Evolutionary conservation across 2,329 filamentous ascomycete species (phyloP), one percentile per base, ranked within the genome.

Genomic region (Apiospora malaysiana): DNA sequence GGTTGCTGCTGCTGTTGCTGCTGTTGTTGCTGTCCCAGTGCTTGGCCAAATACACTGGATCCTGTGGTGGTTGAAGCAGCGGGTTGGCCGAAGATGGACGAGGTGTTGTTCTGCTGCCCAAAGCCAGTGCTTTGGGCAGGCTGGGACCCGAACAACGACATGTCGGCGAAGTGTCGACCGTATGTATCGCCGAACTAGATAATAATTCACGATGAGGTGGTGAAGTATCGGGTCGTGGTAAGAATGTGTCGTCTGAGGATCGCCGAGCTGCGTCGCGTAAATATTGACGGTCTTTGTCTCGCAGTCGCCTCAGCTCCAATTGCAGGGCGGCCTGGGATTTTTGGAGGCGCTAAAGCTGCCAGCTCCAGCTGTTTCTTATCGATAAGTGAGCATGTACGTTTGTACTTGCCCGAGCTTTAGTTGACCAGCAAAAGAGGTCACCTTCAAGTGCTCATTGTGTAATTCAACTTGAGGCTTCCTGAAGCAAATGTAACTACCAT

Each of bases 1-100:
- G 79, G 81, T 69, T 86, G 84, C 70, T 85, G 83, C 70, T 83
- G 79, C 70, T 80, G 80, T 70, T 83, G 79, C 51, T 81, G 79
- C 37, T 79, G 79, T 40, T 78, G 78, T 51, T 78, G 78, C 69
- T 83, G 79, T 43, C 79, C 79, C 27, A 79, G 79, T 25, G 46
- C 37, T 43, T 78, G 75, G 42, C 73, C 74, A 32, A 68, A 68
- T 4, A 68, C 9, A n/a, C 43, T 74, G 12, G 71, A 42, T 74
- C 71, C 66, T 68, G 70, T 45, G 59, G 45, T 65, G 68, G 25
- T 70, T 37, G 71, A 51, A 74, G 71, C 69, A 73, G 76, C 45
- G 25, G 76, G 77, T 72, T 80, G 79, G 45, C 79, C 78, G 70
- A 82, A 80, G 23, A 79, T 40, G 18, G 68, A 67, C 37, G 65